Percentiles rank a stretch among this genome's conserved stretches.
Evolutionary conservation across 306 rosid species (phyloP).

Genomic region (Cucurbita moschata): DNA sequence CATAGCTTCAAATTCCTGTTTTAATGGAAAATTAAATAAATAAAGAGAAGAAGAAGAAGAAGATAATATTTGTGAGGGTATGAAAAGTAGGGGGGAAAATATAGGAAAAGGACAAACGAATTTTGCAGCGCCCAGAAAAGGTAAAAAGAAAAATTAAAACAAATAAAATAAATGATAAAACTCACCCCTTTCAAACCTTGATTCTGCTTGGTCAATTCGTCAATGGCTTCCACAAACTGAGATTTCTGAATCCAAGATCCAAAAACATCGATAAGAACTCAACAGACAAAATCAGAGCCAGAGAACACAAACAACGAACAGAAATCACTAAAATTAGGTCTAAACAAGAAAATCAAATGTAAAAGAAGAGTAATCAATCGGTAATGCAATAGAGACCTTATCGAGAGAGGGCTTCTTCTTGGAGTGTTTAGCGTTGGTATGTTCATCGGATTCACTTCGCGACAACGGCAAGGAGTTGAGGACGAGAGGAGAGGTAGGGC

Average conservation of each 20-base stretch:
- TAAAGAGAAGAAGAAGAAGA: not conserved
- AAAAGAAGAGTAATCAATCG: too few species aligned
- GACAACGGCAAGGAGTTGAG: constrained; percentile 38
- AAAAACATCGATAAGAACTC: not conserved
- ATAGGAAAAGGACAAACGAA: not conserved
- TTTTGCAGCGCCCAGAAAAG: not conserved
- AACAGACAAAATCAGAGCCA: not conserved
- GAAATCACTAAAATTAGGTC: not conserved
- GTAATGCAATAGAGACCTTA: constrained; percentile 19
- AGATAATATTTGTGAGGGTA: not conserved
- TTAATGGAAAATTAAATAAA: not conserved
- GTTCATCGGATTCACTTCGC: constrained; percentile 45
- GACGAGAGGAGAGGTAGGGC: constrained; percentile 20
- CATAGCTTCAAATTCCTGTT: constrained; percentile 36
- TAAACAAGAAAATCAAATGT: not conserved
- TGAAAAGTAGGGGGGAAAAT: not conserved
- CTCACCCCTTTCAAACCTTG: constrained; percentile 22
- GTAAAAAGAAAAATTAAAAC: not conserved
- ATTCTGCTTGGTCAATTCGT: constrained; percentile 13
- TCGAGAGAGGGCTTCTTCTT: constrained; percentile 13
- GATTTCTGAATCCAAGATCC: constrained; percentile 27
- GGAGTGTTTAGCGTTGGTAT: constrained; percentile 10
- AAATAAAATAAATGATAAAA: not conserved
- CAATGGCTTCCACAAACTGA: constrained; percentile 14
- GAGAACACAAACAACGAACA: not conserved